Evolutionary conservation across 2,329 filamentous ascomycete species (phyloP), one percentile per base, ranked within the genome.

Genomic region (Trichoderma cornu-damae): DNA sequence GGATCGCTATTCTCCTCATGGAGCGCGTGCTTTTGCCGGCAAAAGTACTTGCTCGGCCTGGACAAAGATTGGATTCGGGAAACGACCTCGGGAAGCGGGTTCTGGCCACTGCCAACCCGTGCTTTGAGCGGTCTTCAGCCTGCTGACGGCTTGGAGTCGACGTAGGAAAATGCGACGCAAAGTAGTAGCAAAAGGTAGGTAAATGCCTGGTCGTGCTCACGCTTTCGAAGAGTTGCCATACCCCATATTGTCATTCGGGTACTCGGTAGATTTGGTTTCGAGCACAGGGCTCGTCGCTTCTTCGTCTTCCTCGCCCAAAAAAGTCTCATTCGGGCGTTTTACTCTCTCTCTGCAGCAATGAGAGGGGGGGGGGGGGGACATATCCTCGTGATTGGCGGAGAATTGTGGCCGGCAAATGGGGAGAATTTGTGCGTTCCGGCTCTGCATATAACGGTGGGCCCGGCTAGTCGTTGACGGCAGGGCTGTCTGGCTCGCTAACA

Each of bases 371-470:
- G 32, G 56, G 49, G 44, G 50, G 52, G 49, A 26, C 50, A 9
- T 38, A n/a, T 22, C 42, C n/a, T 8, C 32, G 7, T 47, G 43
- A 59, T 59, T 59, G 57, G 57, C 57, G 57, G 57, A 59, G 57
- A 59, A 59, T 56, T 59, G 57, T 28, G 37, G 16, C 57, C 52
- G 46, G 57, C 57, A 48, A 58, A 59, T 59, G 57, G 57, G 57
- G 57, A 59, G 44, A 59, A 56, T 59, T 59, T 59, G n/a, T 42
- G 38, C 44, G 2, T 16, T 34, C 44, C n/a, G 42, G 42, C 32
- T 16, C 52, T 55, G 52, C 32, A 38, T 35, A 3, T 30, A 5
- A 32, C 24, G 6, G 49, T 35, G 50, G 50, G 28, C 24, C 49
- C 1, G 4, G 40, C 50, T 34, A 44, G 35, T 54, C 40, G 47